phyloP scores from a whole-genome alignment of 1,284 basidiomycete genomes.

The Rhodotorula sp. region DNA sequence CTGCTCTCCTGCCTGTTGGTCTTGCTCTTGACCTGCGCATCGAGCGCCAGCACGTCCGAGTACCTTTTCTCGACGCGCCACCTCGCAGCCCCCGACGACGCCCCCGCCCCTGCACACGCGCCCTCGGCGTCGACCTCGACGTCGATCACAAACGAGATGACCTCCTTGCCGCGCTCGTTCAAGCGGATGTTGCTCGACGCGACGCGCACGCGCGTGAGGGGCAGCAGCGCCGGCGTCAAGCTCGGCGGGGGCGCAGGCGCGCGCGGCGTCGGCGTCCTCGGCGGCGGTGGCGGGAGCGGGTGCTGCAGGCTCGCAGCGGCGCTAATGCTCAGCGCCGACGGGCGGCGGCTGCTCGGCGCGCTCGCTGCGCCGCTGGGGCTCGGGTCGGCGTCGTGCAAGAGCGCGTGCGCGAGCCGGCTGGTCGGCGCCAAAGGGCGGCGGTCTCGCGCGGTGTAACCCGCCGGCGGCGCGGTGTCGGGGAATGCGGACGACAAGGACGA shows the following conservation, averaged over 20 bases:
- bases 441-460: background rate
- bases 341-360: background rate
- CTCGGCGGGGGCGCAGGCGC: constrained; percentile 4
- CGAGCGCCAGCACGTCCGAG: constrained; percentile 82
- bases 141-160: constrained; percentile 73
- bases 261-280: background rate
- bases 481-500: background rate
- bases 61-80: constrained; percentile 96
- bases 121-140: constrained; percentile 43
- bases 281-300: constrained; percentile 5
- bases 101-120: background rate
- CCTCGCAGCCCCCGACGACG: background rate
- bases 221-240: constrained; percentile 39
- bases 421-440: background rate
- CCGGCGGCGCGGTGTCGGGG: background rate
- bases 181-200: constrained; percentile 60
- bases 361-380: too few species aligned
- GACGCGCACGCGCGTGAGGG: constrained; percentile 25
- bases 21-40: constrained; percentile 63
- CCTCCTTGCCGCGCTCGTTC: constrained; percentile 83
- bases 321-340: background rate
- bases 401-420: background rate
- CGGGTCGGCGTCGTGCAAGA: background rate
- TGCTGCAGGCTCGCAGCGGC: background rate
- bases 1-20: constrained; percentile 70